phyloP scores from a whole-genome alignment of 768 basidiomycete genomes.

The Lyophyllum decastes region DNA sequence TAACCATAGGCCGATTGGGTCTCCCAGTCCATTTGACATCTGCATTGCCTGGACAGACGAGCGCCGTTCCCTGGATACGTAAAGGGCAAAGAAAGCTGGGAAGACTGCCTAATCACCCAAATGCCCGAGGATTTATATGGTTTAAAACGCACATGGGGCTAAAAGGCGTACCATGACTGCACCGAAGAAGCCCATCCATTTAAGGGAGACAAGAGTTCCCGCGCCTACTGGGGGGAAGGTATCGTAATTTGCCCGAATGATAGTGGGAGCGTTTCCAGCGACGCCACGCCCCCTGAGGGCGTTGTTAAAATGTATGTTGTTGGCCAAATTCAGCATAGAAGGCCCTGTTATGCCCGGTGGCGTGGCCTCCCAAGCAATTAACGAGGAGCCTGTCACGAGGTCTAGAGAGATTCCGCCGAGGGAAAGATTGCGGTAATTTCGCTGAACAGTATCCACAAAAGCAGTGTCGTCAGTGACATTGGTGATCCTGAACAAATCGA shows the following conservation, averaged over 20 bases:
- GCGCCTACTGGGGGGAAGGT: constrained; percentile 57
- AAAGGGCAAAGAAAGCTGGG: constrained; percentile 81
- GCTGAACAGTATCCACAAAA: constrained; percentile 54
- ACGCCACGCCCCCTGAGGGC: constrained; percentile 56
- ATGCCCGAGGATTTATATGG: not conserved
- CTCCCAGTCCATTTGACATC: constrained; percentile 70
- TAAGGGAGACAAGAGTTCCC: constrained; percentile 61
- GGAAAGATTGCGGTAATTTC: constrained; percentile 54
- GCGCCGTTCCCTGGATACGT: constrained; percentile 72
- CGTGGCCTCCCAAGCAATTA: constrained; percentile 74
- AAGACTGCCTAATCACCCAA: constrained; percentile 54
- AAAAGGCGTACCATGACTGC: constrained; percentile 59
- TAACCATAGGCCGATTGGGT: constrained; percentile 74
- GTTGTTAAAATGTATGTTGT: constrained; percentile 65
- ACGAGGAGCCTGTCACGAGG: constrained; percentile 41
- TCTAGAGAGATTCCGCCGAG: constrained; percentile 73
- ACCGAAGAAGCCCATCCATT: constrained; percentile 77
- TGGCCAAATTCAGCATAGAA: constrained; percentile 65
- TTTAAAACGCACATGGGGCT: not conserved
- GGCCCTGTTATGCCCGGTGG: constrained; percentile 60
- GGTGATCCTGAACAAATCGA: constrained; percentile 32
- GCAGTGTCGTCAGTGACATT: constrained; percentile 58
- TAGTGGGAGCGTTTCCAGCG: constrained; percentile 35
- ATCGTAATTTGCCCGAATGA: constrained; percentile 61
- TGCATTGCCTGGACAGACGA: constrained; percentile 83